Evolutionary conservation across 2,329 filamentous ascomycete genomes (phyloP), one percentile per base, ranked within the genome.

Genomic region (Alternaria angustiovoidea): DNA sequence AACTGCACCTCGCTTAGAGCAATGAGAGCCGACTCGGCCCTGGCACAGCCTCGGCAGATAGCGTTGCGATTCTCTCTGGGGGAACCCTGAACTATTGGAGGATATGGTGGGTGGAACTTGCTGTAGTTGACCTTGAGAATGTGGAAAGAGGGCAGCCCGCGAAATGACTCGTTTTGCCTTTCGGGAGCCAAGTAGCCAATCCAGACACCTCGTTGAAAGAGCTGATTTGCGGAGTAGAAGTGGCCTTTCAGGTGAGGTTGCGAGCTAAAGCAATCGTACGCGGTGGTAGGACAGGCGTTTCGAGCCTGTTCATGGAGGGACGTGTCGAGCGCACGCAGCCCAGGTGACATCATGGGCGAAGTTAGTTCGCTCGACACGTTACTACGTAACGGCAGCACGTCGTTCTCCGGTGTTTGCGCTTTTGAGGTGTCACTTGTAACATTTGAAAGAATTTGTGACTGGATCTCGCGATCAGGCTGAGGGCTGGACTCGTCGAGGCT

Each of bases 31-130:
- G 64, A 68, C 9, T 48, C 22, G 3, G 53, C 34, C 16, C 53
- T 49, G 20, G 63, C 46, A 28, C 71, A 74, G 11, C 64, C 67
- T 18, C 67, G 66, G 38, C 67, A 74, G 6, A 67, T 56, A n/a
- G 65, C 68, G 30, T 62, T 22, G 24, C 65, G 62, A 22, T 58
- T 60, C 7, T 53, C 47, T 7, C 48, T 42, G 7, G 46, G 30
- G 11, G 26, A 28, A n/a, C 64, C 59, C 14, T 20, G 6, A 11
- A 46, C 54, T 8, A 34, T 24, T 4, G 57, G 57, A 18, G 68
- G 67, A 32, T 51, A 60, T 18, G 65, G 62, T 11, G 46, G 30
- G 5, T 8, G 61, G 18, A 64, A 54, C 7, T 54, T 51, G 6
- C 36, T 44, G 42, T 11, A 61, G 24, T 71, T 70, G 3, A 8